phyloP scores from a whole-genome alignment of 306 rosid species.

The Castanopsis chinensis region DNA sequence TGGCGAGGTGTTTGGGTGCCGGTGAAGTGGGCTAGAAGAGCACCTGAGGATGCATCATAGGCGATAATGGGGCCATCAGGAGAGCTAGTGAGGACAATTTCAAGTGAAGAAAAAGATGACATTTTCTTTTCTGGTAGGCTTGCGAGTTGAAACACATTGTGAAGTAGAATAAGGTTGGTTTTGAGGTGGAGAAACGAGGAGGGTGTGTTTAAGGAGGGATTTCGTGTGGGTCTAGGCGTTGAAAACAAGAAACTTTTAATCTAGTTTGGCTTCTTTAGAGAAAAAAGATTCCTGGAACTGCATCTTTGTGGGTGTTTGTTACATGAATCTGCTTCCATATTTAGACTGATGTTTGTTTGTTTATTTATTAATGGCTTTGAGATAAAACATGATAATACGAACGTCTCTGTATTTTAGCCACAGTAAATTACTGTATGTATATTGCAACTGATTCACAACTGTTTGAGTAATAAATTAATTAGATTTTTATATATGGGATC shows the following conservation, averaged over 20 bases:
- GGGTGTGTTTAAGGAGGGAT: slow-evolving; percentile 4
- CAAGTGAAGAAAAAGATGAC: slow-evolving; percentile 36
- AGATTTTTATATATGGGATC: background rate
- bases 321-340: background rate
- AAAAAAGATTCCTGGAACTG: background rate
- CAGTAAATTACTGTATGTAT: background rate
- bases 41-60: slow-evolving; percentile 46
- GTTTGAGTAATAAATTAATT: background rate
- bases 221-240: slow-evolving; percentile 29
- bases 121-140: slow-evolving; percentile 31
- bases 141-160: background rate
- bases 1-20: slow-evolving; percentile 49
- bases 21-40: slow-evolving; percentile 29
- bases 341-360: background rate
- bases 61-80: slow-evolving; percentile 53
- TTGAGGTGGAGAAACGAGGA: slow-evolving; percentile 16
- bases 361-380: background rate
- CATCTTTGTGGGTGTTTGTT: background rate
- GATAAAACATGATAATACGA: background rate
- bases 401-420: background rate
- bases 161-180: background rate
- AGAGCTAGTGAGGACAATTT: slow-evolving; percentile 64
- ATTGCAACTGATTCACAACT: background rate
- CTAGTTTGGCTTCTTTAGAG: slow-evolving; percentile 16
- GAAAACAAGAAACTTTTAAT: slow-evolving; percentile 33